phyloP scores from a whole-genome alignment of 371 early-diverging fungal species.

The Chytridium lagenaria region DNA sequence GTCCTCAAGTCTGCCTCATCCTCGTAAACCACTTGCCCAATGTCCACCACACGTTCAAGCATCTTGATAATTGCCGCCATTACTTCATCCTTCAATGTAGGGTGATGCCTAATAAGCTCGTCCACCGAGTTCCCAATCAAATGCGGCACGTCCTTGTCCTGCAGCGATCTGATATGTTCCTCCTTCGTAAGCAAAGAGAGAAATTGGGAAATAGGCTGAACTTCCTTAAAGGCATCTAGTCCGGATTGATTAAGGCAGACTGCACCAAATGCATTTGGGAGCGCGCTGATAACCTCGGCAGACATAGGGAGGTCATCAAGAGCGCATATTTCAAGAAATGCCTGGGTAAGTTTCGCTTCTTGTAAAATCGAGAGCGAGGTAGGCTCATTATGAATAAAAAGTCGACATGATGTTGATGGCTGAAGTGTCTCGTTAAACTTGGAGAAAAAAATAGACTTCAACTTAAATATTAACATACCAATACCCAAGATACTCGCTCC shows the following conservation, averaged over 20 bases:
- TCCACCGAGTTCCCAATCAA: conserved; percentile 87
- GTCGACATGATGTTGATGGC: conserved; percentile 92
- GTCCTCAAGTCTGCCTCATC: conserved; percentile 33
- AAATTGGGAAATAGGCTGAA: conserved; percentile 73
- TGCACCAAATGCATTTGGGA: conserved; percentile 95
- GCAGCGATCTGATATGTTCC: conserved; percentile 76
- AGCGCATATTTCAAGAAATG: conserved; percentile 72
- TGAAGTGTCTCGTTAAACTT: too few relatives aligned
- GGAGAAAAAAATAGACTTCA: neutral
- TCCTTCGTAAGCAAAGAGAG: conserved; percentile 78
- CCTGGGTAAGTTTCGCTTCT: conserved; percentile 85
- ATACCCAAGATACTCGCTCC: conserved; percentile 66
- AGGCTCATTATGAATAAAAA: conserved; percentile 96
- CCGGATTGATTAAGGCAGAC: conserved; percentile 90
- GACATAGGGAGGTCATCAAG: conserved; percentile 64
- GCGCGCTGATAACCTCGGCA: conserved; percentile 77
- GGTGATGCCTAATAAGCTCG: conserved; percentile 96
- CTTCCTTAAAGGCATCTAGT: conserved; percentile 77
- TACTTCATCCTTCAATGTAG: conserved; percentile 72
- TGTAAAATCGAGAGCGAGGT: conserved; percentile 90
- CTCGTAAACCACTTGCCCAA: conserved; percentile 32
- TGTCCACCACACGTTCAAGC: conserved; percentile 58
- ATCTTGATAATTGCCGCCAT: conserved; percentile 73
- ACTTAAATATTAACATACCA: conserved; percentile 17
- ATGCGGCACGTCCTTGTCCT: conserved; percentile 83